A percentile compares a stretch with the other conserved stretches of the same genome.
Evolutionary conservation across 305 asterid species (phyloP).

Genomic region (Rubia peregrina): DNA sequence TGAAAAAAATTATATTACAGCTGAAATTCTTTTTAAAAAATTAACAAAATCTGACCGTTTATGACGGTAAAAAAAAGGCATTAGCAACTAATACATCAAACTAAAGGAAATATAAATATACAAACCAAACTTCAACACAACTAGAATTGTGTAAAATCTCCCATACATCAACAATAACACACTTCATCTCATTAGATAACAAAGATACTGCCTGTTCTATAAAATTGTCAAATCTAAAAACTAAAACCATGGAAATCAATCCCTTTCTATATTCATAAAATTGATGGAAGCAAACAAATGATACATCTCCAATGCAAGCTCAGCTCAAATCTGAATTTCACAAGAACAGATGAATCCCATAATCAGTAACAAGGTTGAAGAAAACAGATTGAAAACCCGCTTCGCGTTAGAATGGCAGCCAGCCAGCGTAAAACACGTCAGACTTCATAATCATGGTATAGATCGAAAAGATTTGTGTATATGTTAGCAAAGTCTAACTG

Average conservation of each 20-base stretch:
- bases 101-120: too few relatives aligned
- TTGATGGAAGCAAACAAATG: background rate
- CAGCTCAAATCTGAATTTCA: background rate
- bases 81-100: too few relatives aligned
- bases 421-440: background rate
- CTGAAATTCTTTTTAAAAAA: too few relatives aligned
- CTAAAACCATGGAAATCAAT: conserved; percentile 2
- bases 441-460: background rate
- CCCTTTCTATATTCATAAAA: conserved; percentile 2
- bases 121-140: too few relatives aligned
- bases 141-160: background rate
- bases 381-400: background rate
- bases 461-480: background rate
- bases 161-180: background rate
- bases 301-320: background rate
- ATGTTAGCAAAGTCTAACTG: background rate
- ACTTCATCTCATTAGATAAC: background rate
- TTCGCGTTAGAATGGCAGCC: background rate
- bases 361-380: background rate
- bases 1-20: too few relatives aligned
- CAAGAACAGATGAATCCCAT: background rate
- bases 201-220: background rate
- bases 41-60: too few relatives aligned
- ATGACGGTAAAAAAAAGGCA: too few relatives aligned
- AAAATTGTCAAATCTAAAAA: background rate